These are phyloP conservation scores for Daldinia caldariorum DNA, from an alignment of 495 filamentous ascomycete species.

Conservation along the genomic window DNA sequence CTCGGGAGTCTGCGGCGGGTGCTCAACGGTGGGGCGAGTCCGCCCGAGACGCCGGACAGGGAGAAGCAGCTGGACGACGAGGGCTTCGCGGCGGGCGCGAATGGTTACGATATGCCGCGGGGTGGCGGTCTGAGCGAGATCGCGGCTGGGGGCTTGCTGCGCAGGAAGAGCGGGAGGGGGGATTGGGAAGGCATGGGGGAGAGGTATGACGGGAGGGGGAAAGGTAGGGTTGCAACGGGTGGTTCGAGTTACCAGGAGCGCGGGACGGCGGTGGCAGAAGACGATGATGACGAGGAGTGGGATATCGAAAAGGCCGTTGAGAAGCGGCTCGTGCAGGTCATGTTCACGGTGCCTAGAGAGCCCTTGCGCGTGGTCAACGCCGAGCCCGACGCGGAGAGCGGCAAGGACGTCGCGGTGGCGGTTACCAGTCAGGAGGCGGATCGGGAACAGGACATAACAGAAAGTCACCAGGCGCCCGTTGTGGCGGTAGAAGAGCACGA, in stretches of 20 bases:
- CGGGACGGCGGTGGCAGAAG: slow-evolving; percentile 5
- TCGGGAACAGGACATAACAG: slow-evolving; percentile 10
- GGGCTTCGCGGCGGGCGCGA: slow-evolving; percentile 41
- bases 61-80: slow-evolving; percentile 42
- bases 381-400: slow-evolving; percentile 60
- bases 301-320: slow-evolving; percentile 87
- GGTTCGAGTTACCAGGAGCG: slow-evolving; percentile 13
- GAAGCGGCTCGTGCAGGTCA: slow-evolving; percentile 84
- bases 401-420: slow-evolving; percentile 34
- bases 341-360: slow-evolving; percentile 91
- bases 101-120: slow-evolving; percentile 47
- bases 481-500: slow-evolving; percentile 15
- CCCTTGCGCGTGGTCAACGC: slow-evolving; percentile 87
- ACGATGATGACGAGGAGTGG: slow-evolving; percentile 77
- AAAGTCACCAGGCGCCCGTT: not conserved
- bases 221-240: slow-evolving; percentile 19
- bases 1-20: slow-evolving; percentile 60
- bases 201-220: slow-evolving; percentile 18
- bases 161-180: slow-evolving; percentile 55
- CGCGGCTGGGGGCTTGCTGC: slow-evolving; percentile 46
- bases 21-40: slow-evolving; percentile 44
- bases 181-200: slow-evolving; percentile 52
- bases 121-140: slow-evolving; percentile 46
- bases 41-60: slow-evolving; percentile 33
- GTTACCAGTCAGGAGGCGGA: slow-evolving; percentile 45